phyloP scores from a whole-genome alignment of 176 grass and related monocot genomes.

The Otatea glauca region DNA sequence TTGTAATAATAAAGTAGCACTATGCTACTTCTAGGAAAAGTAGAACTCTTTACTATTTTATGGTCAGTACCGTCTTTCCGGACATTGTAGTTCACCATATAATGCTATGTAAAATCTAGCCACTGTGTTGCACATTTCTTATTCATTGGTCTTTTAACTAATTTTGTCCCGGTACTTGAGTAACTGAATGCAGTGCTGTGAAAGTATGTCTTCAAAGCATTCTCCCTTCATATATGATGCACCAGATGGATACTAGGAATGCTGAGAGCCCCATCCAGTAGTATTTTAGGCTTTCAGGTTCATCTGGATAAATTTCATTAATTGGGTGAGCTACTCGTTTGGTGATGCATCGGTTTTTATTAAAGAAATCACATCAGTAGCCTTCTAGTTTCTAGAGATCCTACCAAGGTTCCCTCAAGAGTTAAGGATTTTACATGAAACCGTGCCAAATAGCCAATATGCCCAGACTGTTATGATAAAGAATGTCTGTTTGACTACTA shows the following conservation, averaged over 20 bases:
- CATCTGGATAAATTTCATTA: slow-evolving; percentile 19
- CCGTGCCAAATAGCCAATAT: background rate
- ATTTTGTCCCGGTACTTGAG: background rate
- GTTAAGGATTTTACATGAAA: background rate
- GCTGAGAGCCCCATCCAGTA: background rate
- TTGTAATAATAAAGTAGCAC: slow-evolving; percentile 92
- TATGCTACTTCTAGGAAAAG: slow-evolving; percentile 58
- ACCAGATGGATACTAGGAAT: background rate
- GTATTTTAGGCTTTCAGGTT: background rate
- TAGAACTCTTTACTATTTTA: slow-evolving; percentile 52
- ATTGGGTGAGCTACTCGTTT: background rate
- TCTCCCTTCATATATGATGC: slow-evolving; percentile 15
- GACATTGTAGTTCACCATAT: slow-evolving; percentile 38
- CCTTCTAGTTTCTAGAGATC: slow-evolving; percentile 22
- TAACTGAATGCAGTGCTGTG: background rate
- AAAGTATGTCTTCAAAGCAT: slow-evolving; percentile 20
- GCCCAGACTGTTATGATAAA: background rate
- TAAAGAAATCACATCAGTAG: background rate
- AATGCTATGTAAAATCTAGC: slow-evolving; percentile 46
- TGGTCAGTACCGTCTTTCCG: slow-evolving; percentile 42
- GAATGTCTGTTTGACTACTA: background rate
- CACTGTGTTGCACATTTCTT: slow-evolving; percentile 24
- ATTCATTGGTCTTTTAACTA: background rate
- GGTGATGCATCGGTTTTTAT: background rate
- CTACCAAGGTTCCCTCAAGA: background rate